phyloP scores from a whole-genome alignment of 2,329 filamentous ascomycete species.

The Paecilomyces dactylethromorphus region DNA sequence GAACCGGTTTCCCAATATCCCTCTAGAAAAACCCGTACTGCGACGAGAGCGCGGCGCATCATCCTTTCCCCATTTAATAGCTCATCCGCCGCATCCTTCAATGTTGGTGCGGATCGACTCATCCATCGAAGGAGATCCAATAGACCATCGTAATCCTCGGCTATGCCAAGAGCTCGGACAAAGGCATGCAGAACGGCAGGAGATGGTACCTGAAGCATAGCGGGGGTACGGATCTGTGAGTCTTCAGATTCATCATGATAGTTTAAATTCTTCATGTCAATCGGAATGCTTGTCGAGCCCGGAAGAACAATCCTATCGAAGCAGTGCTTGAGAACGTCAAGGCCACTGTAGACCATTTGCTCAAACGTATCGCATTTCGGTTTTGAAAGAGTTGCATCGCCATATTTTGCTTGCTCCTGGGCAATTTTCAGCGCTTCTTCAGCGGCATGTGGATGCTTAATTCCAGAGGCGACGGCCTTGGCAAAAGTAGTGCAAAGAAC shows the following conservation, averaged over 20 bases:
- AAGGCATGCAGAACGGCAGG: constrained; percentile 36
- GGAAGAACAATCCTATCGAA: constrained; percentile 31
- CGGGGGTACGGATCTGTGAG: constrained; percentile 15
- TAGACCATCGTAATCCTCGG: constrained; percentile 33
- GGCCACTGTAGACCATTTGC: constrained; percentile 22
- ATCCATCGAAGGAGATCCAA: constrained; percentile 38
- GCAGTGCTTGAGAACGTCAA: constrained; percentile 25
- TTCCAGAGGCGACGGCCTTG: constrained; percentile 25
- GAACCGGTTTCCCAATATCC: constrained; percentile 17
- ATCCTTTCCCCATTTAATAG: constrained; percentile 28
- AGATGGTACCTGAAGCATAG: constrained; percentile 27
- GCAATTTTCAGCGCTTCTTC: constrained; percentile 20
- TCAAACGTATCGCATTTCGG: constrained; percentile 12
- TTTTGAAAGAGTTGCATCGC: constrained; percentile 1
- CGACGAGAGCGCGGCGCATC: constrained; percentile 34
- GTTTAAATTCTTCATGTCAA: constrained; percentile 1
- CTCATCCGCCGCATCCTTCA: constrained; percentile 30
- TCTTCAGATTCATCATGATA: neutral
- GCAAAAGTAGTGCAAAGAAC: constrained; percentile 30
- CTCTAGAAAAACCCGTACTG: constrained; percentile 35
- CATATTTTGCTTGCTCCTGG: constrained; percentile 7
- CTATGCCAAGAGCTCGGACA: constrained; percentile 34
- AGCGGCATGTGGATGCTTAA: constrained; percentile 18
- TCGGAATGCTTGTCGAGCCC: constrained; percentile 6
- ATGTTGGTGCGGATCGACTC: constrained; percentile 21